These are phyloP conservation scores for Colletotrichum phormii DNA, from an alignment of 2,329 filamentous ascomycete species.

Conservation along the genomic window DNA sequence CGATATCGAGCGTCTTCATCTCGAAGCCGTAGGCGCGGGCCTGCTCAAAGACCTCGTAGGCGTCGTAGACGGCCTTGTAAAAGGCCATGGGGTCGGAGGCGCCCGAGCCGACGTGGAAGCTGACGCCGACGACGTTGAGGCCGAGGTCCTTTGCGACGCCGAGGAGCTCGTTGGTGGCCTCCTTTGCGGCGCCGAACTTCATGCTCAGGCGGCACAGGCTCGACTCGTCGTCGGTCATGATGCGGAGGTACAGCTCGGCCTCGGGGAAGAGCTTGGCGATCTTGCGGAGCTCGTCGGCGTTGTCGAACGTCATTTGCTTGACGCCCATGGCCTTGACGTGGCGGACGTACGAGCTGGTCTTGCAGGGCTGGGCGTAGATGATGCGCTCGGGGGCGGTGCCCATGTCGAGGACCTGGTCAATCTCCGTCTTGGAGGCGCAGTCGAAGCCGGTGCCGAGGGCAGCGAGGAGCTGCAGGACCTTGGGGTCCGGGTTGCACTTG, in stretches of 20 bases:
- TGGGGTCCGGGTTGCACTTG: slow-evolving; percentile 97
- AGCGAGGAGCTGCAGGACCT: slow-evolving; percentile 88
- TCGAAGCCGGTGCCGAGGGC: slow-evolving; percentile 95
- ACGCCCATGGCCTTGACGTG: slow-evolving; percentile 88
- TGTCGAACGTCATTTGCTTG: slow-evolving; percentile 99
- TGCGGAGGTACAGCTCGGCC: slow-evolving; percentile 93
- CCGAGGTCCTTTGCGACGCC: slow-evolving; percentile 82
- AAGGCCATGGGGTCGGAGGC: slow-evolving; percentile 94
- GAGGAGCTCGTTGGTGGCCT: slow-evolving; percentile 81
- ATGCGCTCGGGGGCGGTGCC: slow-evolving; percentile 90
- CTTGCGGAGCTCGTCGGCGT: slow-evolving; percentile 97
- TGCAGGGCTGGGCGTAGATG: slow-evolving; percentile 99
- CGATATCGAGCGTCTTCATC: slow-evolving; percentile 91
- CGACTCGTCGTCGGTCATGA: slow-evolving; percentile 94
- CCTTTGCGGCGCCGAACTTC: slow-evolving; percentile 95
- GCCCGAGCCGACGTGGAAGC: slow-evolving; percentile 97
- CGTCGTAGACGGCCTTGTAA: slow-evolving; percentile 89
- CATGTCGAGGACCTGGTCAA: slow-evolving; percentile 87
- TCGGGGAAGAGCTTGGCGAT: slow-evolving; percentile 91
- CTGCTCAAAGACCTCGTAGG: slow-evolving; percentile 88
- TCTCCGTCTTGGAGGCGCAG: slow-evolving; percentile 97
- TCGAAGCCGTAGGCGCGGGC: slow-evolving; percentile 80
- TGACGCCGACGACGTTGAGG: slow-evolving; percentile 93
- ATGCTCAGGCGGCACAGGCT: slow-evolving; percentile 95
- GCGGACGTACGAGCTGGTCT: slow-evolving; percentile 97